Conservation (phyloP, 2,329 filamentous ascomycete species). For the Colletotrichum sp. region DNA sequence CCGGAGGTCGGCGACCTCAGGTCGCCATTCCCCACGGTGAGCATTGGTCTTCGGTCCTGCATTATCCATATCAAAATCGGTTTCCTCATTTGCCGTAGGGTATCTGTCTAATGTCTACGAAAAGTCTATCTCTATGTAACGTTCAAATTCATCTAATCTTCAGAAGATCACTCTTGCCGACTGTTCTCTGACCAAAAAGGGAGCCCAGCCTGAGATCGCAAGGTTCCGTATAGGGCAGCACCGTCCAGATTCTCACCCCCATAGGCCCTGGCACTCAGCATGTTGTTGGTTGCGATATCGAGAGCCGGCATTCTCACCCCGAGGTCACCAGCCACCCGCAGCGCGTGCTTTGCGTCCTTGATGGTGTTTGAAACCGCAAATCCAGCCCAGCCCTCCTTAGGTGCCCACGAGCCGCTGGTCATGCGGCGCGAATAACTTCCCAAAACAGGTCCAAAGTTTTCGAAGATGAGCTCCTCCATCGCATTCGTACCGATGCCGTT, state of each 20-base stretch:
- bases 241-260: conserved; percentile 38
- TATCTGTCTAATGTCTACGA: not conserved
- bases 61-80: not conserved
- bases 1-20: not conserved
- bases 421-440: conserved; percentile 40
- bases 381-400: conserved; percentile 39
- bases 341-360: conserved; percentile 56
- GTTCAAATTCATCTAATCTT: not conserved
- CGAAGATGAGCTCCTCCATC: conserved; percentile 47
- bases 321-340: conserved; percentile 42
- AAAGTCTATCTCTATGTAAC: not conserved
- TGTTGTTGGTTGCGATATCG: conserved; percentile 16
- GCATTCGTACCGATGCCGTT: conserved; percentile 41
- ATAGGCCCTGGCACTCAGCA: not conserved
- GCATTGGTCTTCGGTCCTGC: not conserved
- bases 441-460: conserved; percentile 41
- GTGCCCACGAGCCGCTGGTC: conserved; percentile 42
- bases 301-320: conserved; percentile 46
- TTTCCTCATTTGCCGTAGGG: not conserved
- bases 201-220: conserved; percentile 46
- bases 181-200: conserved; percentile 43
- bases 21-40: not conserved
- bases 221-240: conserved; percentile 54
- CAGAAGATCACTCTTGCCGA: not conserved
- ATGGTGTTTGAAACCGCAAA: conserved; percentile 54